Evolutionary conservation across 208 protist species (phyloP).

Genomic region (Trypanosomatidae sp.): DNA sequence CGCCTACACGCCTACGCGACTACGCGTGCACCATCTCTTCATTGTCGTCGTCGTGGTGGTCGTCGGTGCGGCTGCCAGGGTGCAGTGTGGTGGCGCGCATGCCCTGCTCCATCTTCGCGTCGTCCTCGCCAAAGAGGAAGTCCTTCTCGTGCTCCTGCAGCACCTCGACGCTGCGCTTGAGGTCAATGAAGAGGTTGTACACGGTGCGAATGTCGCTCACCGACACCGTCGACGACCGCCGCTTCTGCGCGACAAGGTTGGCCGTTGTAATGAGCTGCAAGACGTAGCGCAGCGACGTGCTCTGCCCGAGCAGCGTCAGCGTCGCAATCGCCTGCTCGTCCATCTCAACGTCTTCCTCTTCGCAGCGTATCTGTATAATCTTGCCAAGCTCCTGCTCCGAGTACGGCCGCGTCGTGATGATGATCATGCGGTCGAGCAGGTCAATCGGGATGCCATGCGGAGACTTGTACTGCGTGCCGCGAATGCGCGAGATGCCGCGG

Average conservation of each 20-base stretch:
- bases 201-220: conserved; percentile 95
- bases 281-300: conserved; percentile 98
- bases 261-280: conserved; percentile 99
- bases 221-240: conserved; percentile 89
- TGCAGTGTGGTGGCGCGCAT: conserved; percentile 18
- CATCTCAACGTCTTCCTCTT: conserved; percentile 99
- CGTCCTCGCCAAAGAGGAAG: conserved; percentile 87
- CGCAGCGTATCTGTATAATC: conserved; percentile 96
- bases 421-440: conserved; percentile 98
- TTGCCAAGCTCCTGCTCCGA: conserved; percentile 90
- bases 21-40: background rate
- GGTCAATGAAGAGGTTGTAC: conserved; percentile 97
- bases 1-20: conserved; percentile 11
- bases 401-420: conserved; percentile 98
- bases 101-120: conserved; percentile 56
- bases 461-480: conserved; percentile 96
- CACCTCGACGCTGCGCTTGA: conserved; percentile 85
- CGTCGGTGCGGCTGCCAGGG: conserved; percentile 2
- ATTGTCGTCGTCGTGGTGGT: conserved; percentile 3
- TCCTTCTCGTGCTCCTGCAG: conserved; percentile 86
- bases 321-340: conserved; percentile 91
- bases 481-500: conserved; percentile 97
- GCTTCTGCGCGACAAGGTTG: conserved; percentile 91
- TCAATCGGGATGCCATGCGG: conserved; percentile 99
- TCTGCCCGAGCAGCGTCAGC: conserved; percentile 93